These are phyloP conservation scores for Achaetomiella virescens DNA, from an alignment of 495 filamentous ascomycete genomes.

Conservation along the genomic window DNA sequence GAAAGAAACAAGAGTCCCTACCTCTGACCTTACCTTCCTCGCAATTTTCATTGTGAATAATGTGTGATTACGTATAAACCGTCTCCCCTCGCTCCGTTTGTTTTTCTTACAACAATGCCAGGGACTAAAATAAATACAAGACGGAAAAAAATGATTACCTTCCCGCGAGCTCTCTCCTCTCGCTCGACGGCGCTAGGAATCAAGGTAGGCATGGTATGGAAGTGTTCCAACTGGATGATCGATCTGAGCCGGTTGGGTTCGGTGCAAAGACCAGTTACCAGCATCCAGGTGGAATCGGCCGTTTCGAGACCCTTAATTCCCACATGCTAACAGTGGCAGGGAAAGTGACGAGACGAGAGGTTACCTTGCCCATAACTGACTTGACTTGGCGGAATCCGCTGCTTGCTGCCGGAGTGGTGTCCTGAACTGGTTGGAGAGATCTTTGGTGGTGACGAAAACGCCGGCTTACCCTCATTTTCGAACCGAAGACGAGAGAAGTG, in stretches of 20 bases:
- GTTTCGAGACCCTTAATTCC: too few species aligned
- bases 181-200: background rate
- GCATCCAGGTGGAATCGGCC: too few species aligned
- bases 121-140: conserved; percentile 16
- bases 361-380: too few species aligned
- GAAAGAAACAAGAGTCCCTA: conserved; percentile 42
- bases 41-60: conserved; percentile 12
- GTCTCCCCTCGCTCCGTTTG: background rate
- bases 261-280: too few species aligned
- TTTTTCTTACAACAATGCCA: conserved; percentile 8
- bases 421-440: too few species aligned
- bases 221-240: too few species aligned
- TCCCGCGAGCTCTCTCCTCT: conserved; percentile 8
- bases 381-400: background rate
- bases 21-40: conserved; percentile 62
- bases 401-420: background rate
- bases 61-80: conserved; percentile 3
- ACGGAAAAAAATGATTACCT: conserved; percentile 18
- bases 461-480: conserved; percentile 57
- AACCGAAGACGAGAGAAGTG: conserved; percentile 34
- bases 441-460: background rate
- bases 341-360: too few species aligned
- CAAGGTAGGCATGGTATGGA: too few species aligned
- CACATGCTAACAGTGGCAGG: too few species aligned
- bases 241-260: too few species aligned